Evolutionary conservation across 257 asterid genomes (phyloP).

Genomic region (Plantago elongata): DNA sequence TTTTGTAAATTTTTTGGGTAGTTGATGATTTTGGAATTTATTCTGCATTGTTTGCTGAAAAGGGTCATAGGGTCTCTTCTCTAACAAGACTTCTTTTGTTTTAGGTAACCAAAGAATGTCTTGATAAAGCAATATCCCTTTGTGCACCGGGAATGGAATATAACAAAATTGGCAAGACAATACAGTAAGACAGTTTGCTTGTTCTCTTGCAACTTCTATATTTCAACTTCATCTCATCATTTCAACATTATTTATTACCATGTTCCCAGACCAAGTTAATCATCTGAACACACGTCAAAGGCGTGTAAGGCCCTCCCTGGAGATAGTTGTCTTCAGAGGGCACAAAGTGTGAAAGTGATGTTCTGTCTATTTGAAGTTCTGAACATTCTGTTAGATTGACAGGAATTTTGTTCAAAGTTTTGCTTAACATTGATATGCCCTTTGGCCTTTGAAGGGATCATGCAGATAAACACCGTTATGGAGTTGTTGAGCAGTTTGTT

Average conservation of each 20-base stretch:
- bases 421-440: slow-evolving; percentile 28
- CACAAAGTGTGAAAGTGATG: too few species aligned
- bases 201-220: slow-evolving; percentile 9
- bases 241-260: background rate
- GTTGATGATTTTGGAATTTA: slow-evolving; percentile 13
- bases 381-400: background rate
- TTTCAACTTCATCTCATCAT: background rate
- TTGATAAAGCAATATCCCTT: slow-evolving; percentile 76
- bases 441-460: slow-evolving; percentile 53
- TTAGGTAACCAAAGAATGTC: slow-evolving; percentile 86
- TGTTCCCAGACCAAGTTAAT: too few species aligned
- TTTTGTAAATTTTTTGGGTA: slow-evolving; percentile 6
- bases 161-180: slow-evolving; percentile 74
- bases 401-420: slow-evolving; percentile 5
- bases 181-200: slow-evolving; percentile 62
- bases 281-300: too few species aligned
- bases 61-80: slow-evolving; percentile 13
- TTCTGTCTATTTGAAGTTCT: slow-evolving; percentile 5
- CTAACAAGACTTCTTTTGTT: slow-evolving; percentile 13
- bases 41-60: slow-evolving; percentile 1
- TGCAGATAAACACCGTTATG: slow-evolving; percentile 78
- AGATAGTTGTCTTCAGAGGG: too few species aligned
- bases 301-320: too few species aligned
- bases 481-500: slow-evolving; percentile 88
- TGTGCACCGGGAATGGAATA: slow-evolving; percentile 90